Conservation (phyloP, 768 basidiomycete genomes). For the Pisolithus sp. region DNA sequence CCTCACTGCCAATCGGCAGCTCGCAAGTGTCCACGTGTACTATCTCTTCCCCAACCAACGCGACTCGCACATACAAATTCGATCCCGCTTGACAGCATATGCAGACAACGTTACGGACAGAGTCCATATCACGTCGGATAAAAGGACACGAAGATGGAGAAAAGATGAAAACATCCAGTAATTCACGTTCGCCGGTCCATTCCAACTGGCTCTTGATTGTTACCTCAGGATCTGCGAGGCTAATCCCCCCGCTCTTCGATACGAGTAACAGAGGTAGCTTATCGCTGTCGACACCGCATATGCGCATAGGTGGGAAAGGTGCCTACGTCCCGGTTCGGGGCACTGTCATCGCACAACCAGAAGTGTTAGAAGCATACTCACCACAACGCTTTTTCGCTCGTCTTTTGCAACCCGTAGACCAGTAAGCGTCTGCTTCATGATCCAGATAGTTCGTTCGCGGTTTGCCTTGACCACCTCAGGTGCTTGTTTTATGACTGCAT, state of each 20-base stretch:
- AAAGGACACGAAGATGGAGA: constrained; percentile 23
- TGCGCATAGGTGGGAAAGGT: constrained; percentile 34
- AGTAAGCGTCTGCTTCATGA: constrained; percentile 52
- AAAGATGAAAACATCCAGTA: constrained; percentile 29
- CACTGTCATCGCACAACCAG: not conserved
- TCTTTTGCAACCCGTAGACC: constrained; percentile 23
- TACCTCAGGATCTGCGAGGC: constrained; percentile 25
- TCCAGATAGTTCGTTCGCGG: constrained; percentile 49
- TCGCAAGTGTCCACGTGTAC: constrained; percentile 14
- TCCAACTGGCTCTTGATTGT: constrained; percentile 17
- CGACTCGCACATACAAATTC: constrained; percentile 18
- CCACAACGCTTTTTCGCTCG: constrained; percentile 39
- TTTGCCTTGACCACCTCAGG: constrained; percentile 38
- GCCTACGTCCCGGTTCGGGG: constrained; percentile 29
- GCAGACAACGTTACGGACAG: constrained; percentile 9
- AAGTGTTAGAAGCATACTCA: constrained; percentile 27
- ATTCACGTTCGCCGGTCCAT: constrained; percentile 21
- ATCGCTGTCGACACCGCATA: constrained; percentile 28
- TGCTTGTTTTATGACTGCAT: constrained; percentile 45
- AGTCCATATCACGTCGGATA: constrained; percentile 11
- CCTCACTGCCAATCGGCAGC: constrained; percentile 11
- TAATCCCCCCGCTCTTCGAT: constrained; percentile 28
- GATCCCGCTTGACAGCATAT: constrained; percentile 16
- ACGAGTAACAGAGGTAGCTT: constrained; percentile 27
- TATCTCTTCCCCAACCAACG: constrained; percentile 15